These are phyloP conservation scores for Rhodotorula taiwanensis DNA, from an alignment of 768 basidiomycete genomes.

Conservation along the genomic window DNA sequence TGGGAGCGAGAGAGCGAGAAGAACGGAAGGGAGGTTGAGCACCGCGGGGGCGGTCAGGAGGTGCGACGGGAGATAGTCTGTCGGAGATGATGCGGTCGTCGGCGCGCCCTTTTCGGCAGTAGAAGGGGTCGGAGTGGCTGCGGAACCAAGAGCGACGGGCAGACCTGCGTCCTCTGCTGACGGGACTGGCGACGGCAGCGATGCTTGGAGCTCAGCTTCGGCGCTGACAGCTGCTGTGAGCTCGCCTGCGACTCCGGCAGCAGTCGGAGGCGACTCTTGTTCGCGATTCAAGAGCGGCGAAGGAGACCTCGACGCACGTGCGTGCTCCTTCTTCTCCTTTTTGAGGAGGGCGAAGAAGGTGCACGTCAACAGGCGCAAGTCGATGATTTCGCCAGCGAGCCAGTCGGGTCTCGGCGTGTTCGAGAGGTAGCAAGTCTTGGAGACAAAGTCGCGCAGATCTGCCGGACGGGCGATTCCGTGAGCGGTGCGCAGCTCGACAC, in stretches of 20 bases:
- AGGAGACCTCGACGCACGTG: background rate
- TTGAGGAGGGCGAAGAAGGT: constrained; percentile 22
- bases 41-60: constrained; percentile 37
- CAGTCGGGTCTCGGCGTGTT: constrained; percentile 65
- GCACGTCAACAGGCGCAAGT: constrained; percentile 53
- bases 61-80: constrained; percentile 13
- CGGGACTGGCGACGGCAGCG: too few species aligned
- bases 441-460: constrained; percentile 38
- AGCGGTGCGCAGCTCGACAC: too few species aligned
- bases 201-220: too few species aligned
- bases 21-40: constrained; percentile 67
- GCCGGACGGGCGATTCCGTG: background rate
- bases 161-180: too few species aligned
- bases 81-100: background rate
- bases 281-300: too few species aligned
- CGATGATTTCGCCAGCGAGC: constrained; percentile 66
- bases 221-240: too few species aligned
- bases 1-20: constrained; percentile 62
- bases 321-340: background rate
- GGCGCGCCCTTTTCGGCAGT: background rate
- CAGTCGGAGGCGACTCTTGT: too few species aligned
- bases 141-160: background rate
- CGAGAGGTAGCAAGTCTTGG: constrained; percentile 38
- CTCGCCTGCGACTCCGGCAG: too few species aligned
- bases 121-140: background rate